Conservation (phyloP, 2,329 filamentous ascomycete genomes). For the Fusarium luffae region DNA sequence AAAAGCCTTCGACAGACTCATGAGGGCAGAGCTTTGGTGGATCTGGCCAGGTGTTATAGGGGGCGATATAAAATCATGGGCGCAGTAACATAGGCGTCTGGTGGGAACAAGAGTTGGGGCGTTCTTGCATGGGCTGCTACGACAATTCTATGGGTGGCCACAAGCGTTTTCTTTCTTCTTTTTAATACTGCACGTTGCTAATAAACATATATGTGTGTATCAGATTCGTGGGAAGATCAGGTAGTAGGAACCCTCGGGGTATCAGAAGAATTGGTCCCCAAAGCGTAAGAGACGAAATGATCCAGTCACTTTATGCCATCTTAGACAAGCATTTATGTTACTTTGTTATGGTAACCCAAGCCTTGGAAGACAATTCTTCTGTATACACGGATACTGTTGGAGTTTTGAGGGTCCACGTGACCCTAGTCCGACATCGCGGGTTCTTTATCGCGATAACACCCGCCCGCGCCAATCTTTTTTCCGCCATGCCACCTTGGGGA, state of each 20-base stretch:
- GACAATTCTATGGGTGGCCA: not conserved
- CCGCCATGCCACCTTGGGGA: slow-evolving; percentile 12
- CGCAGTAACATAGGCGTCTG: slow-evolving; percentile 5
- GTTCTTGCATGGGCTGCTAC: slow-evolving; percentile 20
- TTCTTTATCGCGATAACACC: slow-evolving; percentile 38
- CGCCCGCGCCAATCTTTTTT: slow-evolving; percentile 35
- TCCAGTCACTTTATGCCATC: too few species aligned
- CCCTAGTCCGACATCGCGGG: slow-evolving; percentile 22
- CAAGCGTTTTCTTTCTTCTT: not conserved
- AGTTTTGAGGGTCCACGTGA: slow-evolving; percentile 29
- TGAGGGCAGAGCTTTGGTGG: slow-evolving; percentile 1
- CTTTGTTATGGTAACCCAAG: too few species aligned
- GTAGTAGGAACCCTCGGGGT: not conserved
- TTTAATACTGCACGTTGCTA: not conserved
- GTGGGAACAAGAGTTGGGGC: slow-evolving; percentile 4
- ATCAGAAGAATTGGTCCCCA: too few species aligned
- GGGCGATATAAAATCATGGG: not conserved
- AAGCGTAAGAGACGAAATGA: too few species aligned
- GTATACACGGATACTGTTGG: not conserved
- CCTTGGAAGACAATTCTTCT: too few species aligned
- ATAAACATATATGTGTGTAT: not conserved
- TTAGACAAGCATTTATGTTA: too few species aligned
- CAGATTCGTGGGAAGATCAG: not conserved
- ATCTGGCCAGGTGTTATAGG: not conserved
- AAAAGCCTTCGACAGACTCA: slow-evolving; percentile 16